phyloP scores from a whole-genome alignment of 179 eudicot species.

The Silene vulgaris region DNA sequence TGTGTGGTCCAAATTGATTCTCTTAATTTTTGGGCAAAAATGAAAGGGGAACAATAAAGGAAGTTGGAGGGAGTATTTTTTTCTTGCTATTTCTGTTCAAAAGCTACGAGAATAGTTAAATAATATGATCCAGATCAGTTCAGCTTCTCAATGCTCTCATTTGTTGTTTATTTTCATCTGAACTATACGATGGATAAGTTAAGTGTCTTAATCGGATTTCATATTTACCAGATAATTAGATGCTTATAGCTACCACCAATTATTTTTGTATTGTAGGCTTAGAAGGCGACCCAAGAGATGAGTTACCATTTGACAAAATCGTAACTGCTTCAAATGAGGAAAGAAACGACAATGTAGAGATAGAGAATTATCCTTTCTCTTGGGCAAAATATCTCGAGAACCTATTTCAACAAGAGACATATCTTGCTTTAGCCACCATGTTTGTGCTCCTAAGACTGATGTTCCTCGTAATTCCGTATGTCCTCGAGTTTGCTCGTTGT shows the following conservation, averaged over 20 bases:
- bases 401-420: constrained; percentile 69
- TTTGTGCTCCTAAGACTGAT: constrained; percentile 66
- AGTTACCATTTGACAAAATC: constrained; percentile 35
- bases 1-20: no score
- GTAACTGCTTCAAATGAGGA: constrained; percentile 36
- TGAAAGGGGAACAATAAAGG: no score
- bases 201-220: neutral
- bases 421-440: constrained; percentile 69
- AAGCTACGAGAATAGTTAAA: no score
- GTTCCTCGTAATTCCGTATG: constrained; percentile 45
- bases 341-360: constrained; percentile 27
- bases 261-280: constrained; percentile 39
- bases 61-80: no score
- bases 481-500: constrained; percentile 34
- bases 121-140: neutral
- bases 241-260: neutral
- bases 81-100: no score
- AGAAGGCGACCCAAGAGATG: constrained; percentile 36
- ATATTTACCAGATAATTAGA: neutral
- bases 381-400: constrained; percentile 91
- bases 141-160: neutral
- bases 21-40: no score
- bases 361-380: constrained; percentile 75
- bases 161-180: neutral
- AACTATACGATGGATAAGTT: neutral